These are phyloP conservation scores for Psophocarpus tetragonolobus DNA, from an alignment of 306 rosid species.

Conservation along the genomic window DNA sequence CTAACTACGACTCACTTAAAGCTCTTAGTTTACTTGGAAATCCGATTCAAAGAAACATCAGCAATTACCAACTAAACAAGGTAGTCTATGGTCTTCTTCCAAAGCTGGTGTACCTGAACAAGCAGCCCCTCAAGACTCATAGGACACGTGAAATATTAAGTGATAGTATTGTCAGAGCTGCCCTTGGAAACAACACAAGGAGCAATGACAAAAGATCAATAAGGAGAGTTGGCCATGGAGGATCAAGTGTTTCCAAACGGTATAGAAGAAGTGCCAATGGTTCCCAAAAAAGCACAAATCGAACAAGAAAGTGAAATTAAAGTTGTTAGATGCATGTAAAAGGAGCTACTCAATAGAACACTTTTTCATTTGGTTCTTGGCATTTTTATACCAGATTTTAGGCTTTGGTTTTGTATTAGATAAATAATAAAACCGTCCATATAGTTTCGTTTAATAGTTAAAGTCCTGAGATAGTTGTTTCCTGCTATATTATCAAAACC, in stretches of 20 bases:
- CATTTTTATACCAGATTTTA: not conserved
- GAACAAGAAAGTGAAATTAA: slow-evolving; percentile 40
- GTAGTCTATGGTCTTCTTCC: slow-evolving; percentile 66
- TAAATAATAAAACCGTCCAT: not conserved
- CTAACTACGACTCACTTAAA: slow-evolving; percentile 79
- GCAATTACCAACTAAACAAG: slow-evolving; percentile 69
- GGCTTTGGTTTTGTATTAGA: no score
- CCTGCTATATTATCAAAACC: not conserved
- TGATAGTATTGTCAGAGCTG: slow-evolving; percentile 66
- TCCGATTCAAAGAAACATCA: slow-evolving; percentile 69
- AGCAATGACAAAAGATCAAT: slow-evolving; percentile 44
- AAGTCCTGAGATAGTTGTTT: not conserved
- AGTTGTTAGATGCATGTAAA: not conserved
- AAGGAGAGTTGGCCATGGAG: slow-evolving; percentile 50
- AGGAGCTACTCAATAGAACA: slow-evolving; percentile 24
- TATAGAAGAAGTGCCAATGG: slow-evolving; percentile 47
- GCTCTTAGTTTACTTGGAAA: slow-evolving; percentile 77
- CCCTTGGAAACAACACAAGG: slow-evolving; percentile 59
- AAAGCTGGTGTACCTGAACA: slow-evolving; percentile 70
- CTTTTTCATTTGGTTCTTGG: not conserved
- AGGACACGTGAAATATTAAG: slow-evolving; percentile 54
- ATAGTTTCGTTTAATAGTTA: not conserved
- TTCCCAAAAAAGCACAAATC: slow-evolving; percentile 44
- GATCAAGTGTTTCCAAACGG: slow-evolving; percentile 32
- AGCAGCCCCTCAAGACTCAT: slow-evolving; percentile 63